Conservation (phyloP, 441 rosid species). For the Adansonia grandidieri region DNA sequence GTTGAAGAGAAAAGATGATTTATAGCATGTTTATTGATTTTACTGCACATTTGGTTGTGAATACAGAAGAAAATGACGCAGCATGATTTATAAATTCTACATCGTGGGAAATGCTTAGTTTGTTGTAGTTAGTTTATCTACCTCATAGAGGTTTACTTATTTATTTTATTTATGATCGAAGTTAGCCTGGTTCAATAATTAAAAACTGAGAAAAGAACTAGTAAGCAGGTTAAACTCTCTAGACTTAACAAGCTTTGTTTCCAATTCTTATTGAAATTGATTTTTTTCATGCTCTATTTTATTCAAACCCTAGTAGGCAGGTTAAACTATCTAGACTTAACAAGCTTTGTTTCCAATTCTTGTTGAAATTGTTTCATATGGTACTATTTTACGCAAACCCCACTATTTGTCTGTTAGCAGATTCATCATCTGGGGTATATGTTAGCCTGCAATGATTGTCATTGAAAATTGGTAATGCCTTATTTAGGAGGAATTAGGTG, state of each 20-base stretch:
- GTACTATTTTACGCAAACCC: conserved; percentile 11
- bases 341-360: not conserved
- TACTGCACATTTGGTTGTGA: not conserved
- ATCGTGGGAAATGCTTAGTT: conserved; percentile 13
- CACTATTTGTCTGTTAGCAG: not conserved
- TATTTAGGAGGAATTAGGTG: not conserved
- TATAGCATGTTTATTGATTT: not conserved
- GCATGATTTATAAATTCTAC: conserved; percentile 9
- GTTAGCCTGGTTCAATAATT: not conserved
- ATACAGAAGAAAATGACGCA: not conserved
- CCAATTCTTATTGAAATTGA: not conserved
- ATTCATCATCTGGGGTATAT: not conserved
- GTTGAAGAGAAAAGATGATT: conserved; percentile 8
- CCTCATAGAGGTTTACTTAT: not conserved
- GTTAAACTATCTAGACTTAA: not conserved
- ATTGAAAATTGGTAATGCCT: conserved; percentile 5
- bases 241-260: not conserved
- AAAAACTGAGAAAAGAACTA: not conserved
- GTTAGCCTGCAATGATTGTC: not conserved
- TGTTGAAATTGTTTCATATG: not conserved
- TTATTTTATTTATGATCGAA: not conserved
- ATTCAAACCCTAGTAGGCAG: conserved; percentile 1
- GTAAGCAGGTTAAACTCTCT: not conserved
- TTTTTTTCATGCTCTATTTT: not conserved
- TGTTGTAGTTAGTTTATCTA: conserved; percentile 15